phyloP scores from a whole-genome alignment of 2,329 filamentous ascomycete species.

The Ophiostoma ulmi region DNA sequence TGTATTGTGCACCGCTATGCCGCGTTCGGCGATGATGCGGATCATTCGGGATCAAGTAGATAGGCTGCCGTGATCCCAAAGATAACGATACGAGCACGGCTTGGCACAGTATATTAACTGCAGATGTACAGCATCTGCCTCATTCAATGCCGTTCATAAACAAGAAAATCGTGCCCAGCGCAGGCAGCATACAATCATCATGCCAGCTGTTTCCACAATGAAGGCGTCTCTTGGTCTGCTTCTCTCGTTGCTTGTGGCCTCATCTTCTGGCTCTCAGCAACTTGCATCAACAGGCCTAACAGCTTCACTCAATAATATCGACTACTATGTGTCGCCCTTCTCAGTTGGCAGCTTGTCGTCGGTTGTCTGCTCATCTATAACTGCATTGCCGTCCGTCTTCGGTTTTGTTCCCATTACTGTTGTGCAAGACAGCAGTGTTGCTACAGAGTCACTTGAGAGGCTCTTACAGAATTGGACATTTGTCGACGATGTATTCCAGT shows the following conservation, averaged over 20 bases:
- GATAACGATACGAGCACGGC: background rate
- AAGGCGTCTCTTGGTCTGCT: background rate
- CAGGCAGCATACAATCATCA: background rate
- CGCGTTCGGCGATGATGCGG: background rate
- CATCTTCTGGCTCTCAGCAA: background rate
- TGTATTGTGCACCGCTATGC: background rate
- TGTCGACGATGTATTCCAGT: background rate
- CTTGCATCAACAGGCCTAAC: background rate
- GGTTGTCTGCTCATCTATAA: background rate
- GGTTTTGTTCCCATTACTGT: background rate
- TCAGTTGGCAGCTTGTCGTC: background rate
- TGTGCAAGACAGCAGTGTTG: background rate
- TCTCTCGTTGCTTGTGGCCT: background rate
- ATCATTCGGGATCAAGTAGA: background rate
- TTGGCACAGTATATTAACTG: background rate
- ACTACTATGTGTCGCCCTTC: background rate
- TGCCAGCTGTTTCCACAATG: background rate
- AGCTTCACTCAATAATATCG: background rate
- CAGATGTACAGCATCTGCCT: background rate
- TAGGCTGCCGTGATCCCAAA: background rate
- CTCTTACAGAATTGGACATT: background rate
- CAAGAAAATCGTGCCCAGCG: background rate
- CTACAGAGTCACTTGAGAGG: background rate
- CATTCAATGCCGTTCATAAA: background rate
- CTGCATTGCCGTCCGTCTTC: background rate